Evolutionary conservation across 805 yeast genomes (phyloP), one percentile per base, ranked within the genome.

Genomic region (Suhomyces pyralidae): DNA sequence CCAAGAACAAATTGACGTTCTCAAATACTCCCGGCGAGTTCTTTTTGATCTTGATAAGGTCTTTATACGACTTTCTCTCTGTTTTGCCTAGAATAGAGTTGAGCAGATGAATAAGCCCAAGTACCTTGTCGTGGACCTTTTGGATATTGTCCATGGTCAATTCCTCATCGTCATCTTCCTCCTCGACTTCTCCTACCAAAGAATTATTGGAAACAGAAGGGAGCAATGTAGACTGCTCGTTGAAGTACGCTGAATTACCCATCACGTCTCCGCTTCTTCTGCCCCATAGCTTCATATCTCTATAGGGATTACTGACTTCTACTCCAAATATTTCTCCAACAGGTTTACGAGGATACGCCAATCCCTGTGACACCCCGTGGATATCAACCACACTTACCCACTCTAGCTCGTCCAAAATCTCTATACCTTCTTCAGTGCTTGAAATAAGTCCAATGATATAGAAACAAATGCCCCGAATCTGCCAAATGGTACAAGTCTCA

Each of bases 391-490:
- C 55, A 14, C 53, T 55, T 3, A 56, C 52, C 97, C 97, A 93
- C 1, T 84, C 84, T 50, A 80, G 73, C 59, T 90, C 96, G 62
- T 90, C 96, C 51, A 92, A 71, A 14, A 91, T 82, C 63, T 92
- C 97, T 20, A 84, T 78, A 0, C 98, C 98, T 61, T 89, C 90
- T 14, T 71, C 73, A 0, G 96, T 89, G 20, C 78, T 77, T 0
- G 94, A 76, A 24, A 91, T 74, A 57, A 89, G 74, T 0, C 97
- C 97, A 32, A 93, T 69, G 0, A 83, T 88, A 59, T 81, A 88
- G 59, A 87, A 88, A 9, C 96, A 88, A 1, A 90, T 80, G 1
- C 94, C 94, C 53, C 85, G 80, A 25, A 93, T 62, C 48, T 85
- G 82, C 76, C 87, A 81, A 19, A 67, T 62, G 6, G 70, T 61